Evolutionary conservation across 345 rosid species (phyloP), one percentile per base, ranked within the genome.

Genomic region (Ceriops decandra): DNA sequence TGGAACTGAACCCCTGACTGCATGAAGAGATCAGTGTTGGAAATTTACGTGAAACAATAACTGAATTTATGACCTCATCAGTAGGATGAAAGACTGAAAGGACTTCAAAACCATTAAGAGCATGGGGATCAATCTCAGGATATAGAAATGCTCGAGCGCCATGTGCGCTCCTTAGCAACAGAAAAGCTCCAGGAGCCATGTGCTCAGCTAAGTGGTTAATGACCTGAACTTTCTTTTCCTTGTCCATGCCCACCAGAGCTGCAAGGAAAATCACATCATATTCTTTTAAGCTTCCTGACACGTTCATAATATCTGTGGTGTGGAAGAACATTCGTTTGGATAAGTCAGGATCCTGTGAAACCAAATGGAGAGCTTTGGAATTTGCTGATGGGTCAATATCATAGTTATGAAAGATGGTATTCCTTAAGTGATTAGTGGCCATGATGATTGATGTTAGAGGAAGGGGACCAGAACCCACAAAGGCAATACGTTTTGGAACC

Each of bases 391-490:
- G 31, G 60, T 74, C 78, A 28, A 69, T 63, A 35, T 74, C 78
- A 64, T 68, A 74, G 66, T 74, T 74, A 13, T 74, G 73, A 38
- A 74, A 74, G n/a, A 7, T 21, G 56, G 78, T 47, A 15, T 59
- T 46, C 22, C 15, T 63, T 6, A 69, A 21, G 51, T 68, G 73
- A 24, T 69, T 51, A 13, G 69, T 47, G n/a, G 78, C 73, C 26
- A 69, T 9, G 56, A 74, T 51, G 66, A 74, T 74, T 11, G 78
- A 68, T 8, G 78, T 68, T 11, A 74, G 70, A 11, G 78, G 78
- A 51, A 74, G 78, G 20, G 78, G 68, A 24, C 78, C 78, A 28
- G 74, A 69, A 27, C 78, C 78, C 19, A 74, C 69, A 51, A 74
- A 74, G 33, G 78, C 78, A n/a, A 74, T 22, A 1, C 22, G 22